Conservation (phyloP, 345 rosid genomes). For the Citrus maxima region DNA sequence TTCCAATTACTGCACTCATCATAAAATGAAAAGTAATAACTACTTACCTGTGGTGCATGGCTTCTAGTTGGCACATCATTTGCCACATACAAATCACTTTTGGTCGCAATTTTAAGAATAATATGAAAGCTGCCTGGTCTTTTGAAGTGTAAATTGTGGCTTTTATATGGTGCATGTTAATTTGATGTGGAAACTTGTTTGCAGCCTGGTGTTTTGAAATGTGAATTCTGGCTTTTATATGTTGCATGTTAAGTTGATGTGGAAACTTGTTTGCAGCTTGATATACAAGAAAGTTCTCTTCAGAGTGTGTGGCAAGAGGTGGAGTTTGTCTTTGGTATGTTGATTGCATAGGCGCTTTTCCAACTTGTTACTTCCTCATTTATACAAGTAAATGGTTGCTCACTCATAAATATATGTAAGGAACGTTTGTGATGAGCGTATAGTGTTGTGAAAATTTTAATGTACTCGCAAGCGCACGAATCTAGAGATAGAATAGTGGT, state of each 20-base stretch:
- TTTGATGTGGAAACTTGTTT: slow-evolving; percentile 12
- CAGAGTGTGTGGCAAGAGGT: slow-evolving; percentile 86
- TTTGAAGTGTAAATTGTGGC: background rate
- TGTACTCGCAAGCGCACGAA: no score
- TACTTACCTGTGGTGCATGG: background rate
- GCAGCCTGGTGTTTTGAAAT: slow-evolving; percentile 52
- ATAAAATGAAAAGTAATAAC: background rate
- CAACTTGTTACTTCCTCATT: background rate
- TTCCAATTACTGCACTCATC: background rate
- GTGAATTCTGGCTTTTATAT: background rate
- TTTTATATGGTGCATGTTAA: slow-evolving; percentile 4
- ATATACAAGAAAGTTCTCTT: slow-evolving; percentile 78
- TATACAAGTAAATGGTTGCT: background rate
- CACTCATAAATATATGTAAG: background rate
- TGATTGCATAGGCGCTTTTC: slow-evolving; percentile 14
- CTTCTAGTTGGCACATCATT: background rate
- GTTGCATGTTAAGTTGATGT: slow-evolving; percentile 7
- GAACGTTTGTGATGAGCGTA: background rate
- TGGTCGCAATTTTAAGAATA: background rate
- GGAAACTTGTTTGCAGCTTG: slow-evolving; percentile 58
- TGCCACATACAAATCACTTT: background rate
- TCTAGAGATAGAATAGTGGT: no score
- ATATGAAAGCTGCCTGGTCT: background rate
- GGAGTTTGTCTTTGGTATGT: slow-evolving; percentile 89
- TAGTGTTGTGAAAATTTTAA: no score